Percentiles rank a stretch among this genome's conserved stretches.
phyloP scores from a whole-genome alignment of 2,329 filamentous ascomycete genomes.

The Exophiala xenobiotica region DNA sequence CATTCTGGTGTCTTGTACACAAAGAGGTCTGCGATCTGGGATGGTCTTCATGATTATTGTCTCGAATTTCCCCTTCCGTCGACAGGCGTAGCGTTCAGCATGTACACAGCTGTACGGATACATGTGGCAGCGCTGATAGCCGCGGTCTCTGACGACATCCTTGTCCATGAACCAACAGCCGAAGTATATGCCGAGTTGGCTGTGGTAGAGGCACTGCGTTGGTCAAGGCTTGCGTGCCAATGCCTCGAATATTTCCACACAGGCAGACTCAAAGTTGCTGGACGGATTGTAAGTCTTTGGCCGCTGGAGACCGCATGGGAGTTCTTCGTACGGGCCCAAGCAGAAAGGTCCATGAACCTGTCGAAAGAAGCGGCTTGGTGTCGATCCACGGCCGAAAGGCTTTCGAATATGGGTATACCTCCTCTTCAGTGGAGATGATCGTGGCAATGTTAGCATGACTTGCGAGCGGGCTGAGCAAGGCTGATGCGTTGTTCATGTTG shows the following conservation, averaged over 20 bases:
- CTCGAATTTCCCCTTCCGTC: slow-evolving; percentile 15
- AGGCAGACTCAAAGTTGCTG: slow-evolving; percentile 7
- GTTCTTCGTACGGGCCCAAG: slow-evolving; percentile 9
- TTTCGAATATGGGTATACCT: slow-evolving; percentile 16
- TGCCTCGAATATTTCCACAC: slow-evolving; percentile 26
- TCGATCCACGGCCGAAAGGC: slow-evolving; percentile 14
- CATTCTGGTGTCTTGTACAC: slow-evolving; percentile 12
- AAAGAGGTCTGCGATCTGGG: slow-evolving; percentile 14
- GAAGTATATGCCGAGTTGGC: slow-evolving; percentile 12
- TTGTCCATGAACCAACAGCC: slow-evolving; percentile 3
- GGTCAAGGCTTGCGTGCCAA: slow-evolving; percentile 21
- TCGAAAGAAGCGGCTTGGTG: slow-evolving; percentile 22
- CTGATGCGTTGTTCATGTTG: no score
- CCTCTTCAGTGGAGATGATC: slow-evolving; percentile 20
- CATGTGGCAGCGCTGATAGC: slow-evolving; percentile 18
- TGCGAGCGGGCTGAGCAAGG: background rate
- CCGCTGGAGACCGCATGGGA: slow-evolving; percentile 23
- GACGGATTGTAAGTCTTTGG: slow-evolving; percentile 21
- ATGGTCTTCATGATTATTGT: slow-evolving; percentile 9
- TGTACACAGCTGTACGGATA: slow-evolving; percentile 24
- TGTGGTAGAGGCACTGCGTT: slow-evolving; percentile 19
- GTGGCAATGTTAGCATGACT: background rate
- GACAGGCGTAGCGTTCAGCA: slow-evolving; percentile 15
- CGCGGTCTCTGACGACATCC: slow-evolving; percentile 11
- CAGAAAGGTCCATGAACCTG: slow-evolving; percentile 10